A percentile compares a stretch with the other conserved stretches of the same genome.
phyloP scores from a whole-genome alignment of 179 eudicot species.

The Patellifolia procumbens region DNA sequence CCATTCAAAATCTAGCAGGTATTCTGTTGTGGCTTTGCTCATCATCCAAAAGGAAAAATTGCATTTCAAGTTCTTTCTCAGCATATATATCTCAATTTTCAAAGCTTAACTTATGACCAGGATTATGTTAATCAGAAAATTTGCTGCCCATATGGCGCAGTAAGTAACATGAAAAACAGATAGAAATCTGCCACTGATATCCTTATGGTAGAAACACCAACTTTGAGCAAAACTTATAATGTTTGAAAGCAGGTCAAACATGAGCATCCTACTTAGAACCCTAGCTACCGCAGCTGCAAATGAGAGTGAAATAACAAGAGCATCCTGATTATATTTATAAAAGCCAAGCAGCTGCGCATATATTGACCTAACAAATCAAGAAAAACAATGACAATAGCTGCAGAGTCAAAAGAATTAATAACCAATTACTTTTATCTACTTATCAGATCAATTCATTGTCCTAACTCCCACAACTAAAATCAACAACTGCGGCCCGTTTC shows the following conservation, averaged over 20 bases:
- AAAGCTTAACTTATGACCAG: too few species aligned
- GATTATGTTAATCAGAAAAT: not conserved
- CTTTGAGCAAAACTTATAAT: not conserved
- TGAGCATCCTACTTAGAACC: not conserved
- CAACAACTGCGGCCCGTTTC: not conserved
- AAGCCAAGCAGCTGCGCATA: not conserved
- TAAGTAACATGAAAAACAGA: not conserved
- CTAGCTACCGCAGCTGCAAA: too few species aligned
- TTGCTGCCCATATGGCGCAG: not conserved
- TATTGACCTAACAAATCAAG: not conserved
- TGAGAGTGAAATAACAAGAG: not conserved
- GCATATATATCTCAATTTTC: too few species aligned
- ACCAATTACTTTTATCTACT: not conserved
- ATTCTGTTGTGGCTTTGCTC: not conserved
- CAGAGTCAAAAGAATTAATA: not conserved
- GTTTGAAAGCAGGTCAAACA: not conserved
- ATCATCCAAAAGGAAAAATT: not conserved
- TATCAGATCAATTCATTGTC: not conserved
- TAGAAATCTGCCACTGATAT: not conserved
- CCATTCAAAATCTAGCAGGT: not conserved
- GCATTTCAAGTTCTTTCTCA: not conserved
- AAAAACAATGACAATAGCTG: not conserved
- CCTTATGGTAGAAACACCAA: not conserved
- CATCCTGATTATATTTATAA: not conserved
- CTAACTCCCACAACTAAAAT: not conserved